phyloP scores from a whole-genome alignment of 1,284 basidiomycete species.

The Apiotrichum mycotoxinovorans region DNA sequence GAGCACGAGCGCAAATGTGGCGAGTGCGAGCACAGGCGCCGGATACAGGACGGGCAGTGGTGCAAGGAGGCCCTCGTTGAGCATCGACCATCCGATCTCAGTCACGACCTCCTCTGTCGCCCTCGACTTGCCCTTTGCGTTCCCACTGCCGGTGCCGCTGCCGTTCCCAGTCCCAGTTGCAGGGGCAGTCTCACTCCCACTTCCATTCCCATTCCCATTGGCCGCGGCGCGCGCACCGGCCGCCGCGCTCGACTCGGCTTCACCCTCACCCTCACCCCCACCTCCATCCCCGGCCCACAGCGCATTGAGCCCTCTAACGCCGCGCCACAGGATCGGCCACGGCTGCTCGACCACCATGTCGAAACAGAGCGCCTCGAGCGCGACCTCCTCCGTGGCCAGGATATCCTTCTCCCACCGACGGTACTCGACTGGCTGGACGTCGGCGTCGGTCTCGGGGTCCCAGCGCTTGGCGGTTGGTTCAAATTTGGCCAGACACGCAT shows the following conservation, averaged over 20 bases:
- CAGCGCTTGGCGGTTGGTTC: conserved; percentile 21
- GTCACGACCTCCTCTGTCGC: conserved; percentile 21
- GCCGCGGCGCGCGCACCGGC: conserved; percentile 3
- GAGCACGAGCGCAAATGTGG: conserved; percentile 28
- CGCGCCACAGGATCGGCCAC: conserved; percentile 66
- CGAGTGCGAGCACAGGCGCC: conserved; percentile 28
- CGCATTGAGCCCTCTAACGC: conserved; percentile 52
- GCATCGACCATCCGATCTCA: conserved; percentile 30
- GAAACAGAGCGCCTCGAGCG: conserved; percentile 85
- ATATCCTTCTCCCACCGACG: conserved; percentile 70
- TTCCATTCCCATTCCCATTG: conserved; percentile 1
- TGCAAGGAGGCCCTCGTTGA: conserved; percentile 29
- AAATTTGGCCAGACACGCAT: conserved; percentile 35
- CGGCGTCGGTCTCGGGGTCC: conserved; percentile 21
- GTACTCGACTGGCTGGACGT: conserved; percentile 59
- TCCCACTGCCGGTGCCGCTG: not conserved
- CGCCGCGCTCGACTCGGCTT: conserved; percentile 2
- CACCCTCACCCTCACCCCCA: not conserved
- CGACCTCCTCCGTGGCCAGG: conserved; percentile 72
- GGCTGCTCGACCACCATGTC: conserved; percentile 82
- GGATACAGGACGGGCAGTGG: conserved; percentile 32
- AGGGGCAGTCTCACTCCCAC: not conserved
- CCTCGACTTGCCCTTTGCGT: conserved; percentile 15
- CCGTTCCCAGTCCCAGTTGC: no score
- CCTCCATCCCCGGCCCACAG: conserved; percentile 2